A percentile compares a stretch with the other conserved stretches of the same genome.
Conservation (phyloP, 2,329 filamentous ascomycete genomes). For the Exserohilum turcica region DNA sequence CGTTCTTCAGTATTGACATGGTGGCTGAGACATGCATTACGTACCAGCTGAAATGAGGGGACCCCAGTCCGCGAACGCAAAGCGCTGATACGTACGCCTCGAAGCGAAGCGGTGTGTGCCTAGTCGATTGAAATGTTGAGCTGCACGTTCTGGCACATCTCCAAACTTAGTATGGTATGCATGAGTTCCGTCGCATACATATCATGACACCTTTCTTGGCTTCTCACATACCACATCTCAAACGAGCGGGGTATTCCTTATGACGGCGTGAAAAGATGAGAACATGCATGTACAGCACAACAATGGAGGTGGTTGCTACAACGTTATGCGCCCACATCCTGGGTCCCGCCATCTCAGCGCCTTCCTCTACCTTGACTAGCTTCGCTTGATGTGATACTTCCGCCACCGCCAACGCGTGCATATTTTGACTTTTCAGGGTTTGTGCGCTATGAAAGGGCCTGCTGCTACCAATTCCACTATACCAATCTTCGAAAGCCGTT, state of each 20-base stretch:
- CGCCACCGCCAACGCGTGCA: not conserved
- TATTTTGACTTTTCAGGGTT: too few species aligned
- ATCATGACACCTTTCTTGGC: not conserved
- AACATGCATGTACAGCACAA: not conserved
- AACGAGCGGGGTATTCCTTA: not conserved
- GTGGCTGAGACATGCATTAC: too few species aligned
- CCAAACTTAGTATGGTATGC: too few species aligned
- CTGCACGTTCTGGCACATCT: not conserved
- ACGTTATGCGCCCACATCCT: not conserved
- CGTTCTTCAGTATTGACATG: too few species aligned
- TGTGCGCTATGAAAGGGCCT: too few species aligned
- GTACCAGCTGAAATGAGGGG: too few species aligned
- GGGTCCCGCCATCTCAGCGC: not conserved
- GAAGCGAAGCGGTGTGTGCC: not conserved
- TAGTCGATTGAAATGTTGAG: not conserved
- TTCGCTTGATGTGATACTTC: not conserved
- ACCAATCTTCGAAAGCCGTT: too few species aligned
- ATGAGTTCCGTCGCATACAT: not conserved
- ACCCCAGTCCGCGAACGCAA: too few species aligned
- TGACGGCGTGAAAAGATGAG: not conserved
- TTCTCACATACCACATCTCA: not conserved
- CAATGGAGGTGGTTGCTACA: too few species aligned
- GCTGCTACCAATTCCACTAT: too few species aligned
- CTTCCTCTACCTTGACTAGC: not conserved
- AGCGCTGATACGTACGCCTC: too few species aligned